These are phyloP conservation scores for Pleurotus pulmonarius DNA, from an alignment of 768 basidiomycete species.

Conservation along the genomic window DNA sequence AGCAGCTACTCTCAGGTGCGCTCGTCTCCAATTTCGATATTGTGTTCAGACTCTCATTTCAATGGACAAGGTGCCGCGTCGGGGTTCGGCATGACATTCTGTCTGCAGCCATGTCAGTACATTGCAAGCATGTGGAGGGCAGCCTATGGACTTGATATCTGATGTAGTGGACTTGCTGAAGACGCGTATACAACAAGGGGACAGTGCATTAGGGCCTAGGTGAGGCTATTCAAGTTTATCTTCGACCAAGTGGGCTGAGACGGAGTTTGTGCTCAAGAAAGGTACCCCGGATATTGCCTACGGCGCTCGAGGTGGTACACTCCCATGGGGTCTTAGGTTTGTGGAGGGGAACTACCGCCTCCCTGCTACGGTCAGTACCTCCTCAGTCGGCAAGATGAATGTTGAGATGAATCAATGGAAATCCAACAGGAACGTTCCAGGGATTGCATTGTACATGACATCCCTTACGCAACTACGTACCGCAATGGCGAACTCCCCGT, in stretches of 20 bases:
- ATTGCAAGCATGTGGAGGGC: neutral
- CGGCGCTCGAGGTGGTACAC: slow-evolving; percentile 53
- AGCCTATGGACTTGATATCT: neutral
- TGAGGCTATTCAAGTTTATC: slow-evolving; percentile 16
- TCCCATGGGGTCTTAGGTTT: slow-evolving; percentile 67
- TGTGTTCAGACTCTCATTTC: neutral
- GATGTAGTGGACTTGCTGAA: slow-evolving; percentile 81
- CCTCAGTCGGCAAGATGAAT: neutral
- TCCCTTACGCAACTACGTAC: slow-evolving; percentile 78
- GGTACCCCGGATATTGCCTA: slow-evolving; percentile 41
- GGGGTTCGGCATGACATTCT: slow-evolving; percentile 70
- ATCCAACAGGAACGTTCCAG: slow-evolving; percentile 76
- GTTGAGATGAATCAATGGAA: slow-evolving; percentile 5
- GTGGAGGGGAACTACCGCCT: slow-evolving; percentile 87
- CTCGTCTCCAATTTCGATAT: neutral
- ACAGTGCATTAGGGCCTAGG: slow-evolving; percentile 37
- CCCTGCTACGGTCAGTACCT: slow-evolving; percentile 59
- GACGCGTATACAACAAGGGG: slow-evolving; percentile 86
- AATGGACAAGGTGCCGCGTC: slow-evolving; percentile 62
- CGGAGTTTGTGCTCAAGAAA: slow-evolving; percentile 21
- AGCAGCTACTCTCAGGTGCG: slow-evolving; percentile 63
- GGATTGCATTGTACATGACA: slow-evolving; percentile 91
- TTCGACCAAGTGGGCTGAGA: too few species aligned
- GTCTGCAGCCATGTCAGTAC: slow-evolving; percentile 71
- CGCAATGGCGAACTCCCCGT: slow-evolving; percentile 65